Evolutionary conservation across 331 rosid species (phyloP).

Genomic region (Quercus lobata): DNA sequence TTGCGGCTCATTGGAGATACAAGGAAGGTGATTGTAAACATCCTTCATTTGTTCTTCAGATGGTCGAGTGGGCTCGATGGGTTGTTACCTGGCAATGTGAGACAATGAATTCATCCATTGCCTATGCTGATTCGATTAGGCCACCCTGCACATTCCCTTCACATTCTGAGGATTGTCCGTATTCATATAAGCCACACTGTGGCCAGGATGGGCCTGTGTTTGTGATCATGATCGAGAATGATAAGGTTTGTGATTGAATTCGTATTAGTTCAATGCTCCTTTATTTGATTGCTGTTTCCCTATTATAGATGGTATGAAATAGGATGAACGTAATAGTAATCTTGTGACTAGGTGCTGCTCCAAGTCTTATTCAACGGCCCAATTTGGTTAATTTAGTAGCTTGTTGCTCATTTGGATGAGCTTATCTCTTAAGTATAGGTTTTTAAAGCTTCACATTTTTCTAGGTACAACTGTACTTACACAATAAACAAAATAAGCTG

Average conservation of each 20-base stretch:
- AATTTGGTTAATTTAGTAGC: not conserved
- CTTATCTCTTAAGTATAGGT: too few species aligned
- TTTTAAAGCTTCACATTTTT: too few species aligned
- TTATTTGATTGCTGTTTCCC: not conserved
- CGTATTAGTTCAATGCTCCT: not conserved
- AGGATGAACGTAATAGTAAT: not conserved
- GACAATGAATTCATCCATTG: slow-evolving; percentile 70
- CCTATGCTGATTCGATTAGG: slow-evolving; percentile 48
- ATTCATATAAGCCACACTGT: slow-evolving; percentile 64
- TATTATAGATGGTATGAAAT: not conserved
- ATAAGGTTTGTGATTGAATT: slow-evolving; percentile 60
- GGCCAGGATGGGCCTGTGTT: slow-evolving; percentile 81
- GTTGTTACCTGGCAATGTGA: slow-evolving; percentile 93
- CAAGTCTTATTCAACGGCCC: not conserved
- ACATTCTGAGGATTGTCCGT: slow-evolving; percentile 83
- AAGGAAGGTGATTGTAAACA: slow-evolving; percentile 89
- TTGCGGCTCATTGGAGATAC: slow-evolving; percentile 99
- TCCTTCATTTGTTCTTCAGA: slow-evolving; percentile 85
- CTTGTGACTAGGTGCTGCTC: not conserved
- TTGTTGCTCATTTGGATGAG: not conserved
- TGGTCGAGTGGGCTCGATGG: slow-evolving; percentile 99
- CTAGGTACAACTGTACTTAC: too few species aligned
- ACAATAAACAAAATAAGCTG: too few species aligned
- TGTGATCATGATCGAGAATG: slow-evolving; percentile 75
- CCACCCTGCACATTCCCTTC: slow-evolving; percentile 87